Percentiles rank a stretch among this genome's conserved stretches.
These are phyloP conservation scores for Lentinula boryana DNA, from an alignment of 768 basidiomycete species.

Conservation along the genomic window DNA sequence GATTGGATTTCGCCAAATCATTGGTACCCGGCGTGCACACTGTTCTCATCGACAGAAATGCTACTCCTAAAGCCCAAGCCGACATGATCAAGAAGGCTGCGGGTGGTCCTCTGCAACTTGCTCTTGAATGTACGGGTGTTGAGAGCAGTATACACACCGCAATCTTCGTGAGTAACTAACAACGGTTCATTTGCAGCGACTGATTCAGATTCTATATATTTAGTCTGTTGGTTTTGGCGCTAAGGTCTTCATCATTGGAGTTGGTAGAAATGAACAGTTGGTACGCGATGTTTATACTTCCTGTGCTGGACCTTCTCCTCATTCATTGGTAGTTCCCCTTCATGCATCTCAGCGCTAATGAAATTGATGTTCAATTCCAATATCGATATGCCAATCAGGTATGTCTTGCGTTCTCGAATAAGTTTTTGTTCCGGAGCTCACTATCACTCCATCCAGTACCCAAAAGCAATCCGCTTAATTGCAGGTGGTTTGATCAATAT, in stretches of 20 bases:
- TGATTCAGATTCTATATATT: not conserved
- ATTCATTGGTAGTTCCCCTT: conserved; percentile 48
- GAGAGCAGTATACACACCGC: conserved; percentile 59
- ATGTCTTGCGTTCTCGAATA: conserved; percentile 2
- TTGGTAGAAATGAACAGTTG: conserved; percentile 57
- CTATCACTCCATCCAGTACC: conserved; percentile 43
- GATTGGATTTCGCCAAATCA: conserved; percentile 61
- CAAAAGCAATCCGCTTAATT: conserved; percentile 80
- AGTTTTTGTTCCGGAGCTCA: not conserved
- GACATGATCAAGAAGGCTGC: conserved; percentile 46
- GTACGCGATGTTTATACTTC: conserved; percentile 26
- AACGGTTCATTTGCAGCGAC: not conserved
- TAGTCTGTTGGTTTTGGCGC: conserved; percentile 62
- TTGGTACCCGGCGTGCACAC: conserved; percentile 54
- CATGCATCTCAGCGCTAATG: conserved; percentile 67
- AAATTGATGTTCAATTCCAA: conserved; percentile 64
- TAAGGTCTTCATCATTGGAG: conserved; percentile 67
- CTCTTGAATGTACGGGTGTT: conserved; percentile 61
- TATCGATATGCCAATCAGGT: conserved; percentile 66
- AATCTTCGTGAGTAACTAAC: conserved; percentile 36
- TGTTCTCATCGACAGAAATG: conserved; percentile 44
- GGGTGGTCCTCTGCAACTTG: conserved; percentile 41
- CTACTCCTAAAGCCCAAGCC: conserved; percentile 43
- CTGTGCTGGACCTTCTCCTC: not conserved
- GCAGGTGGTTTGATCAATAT: conserved; percentile 66